Evolutionary conservation across 2,329 filamentous ascomycete species (phyloP).

Genomic region (Tolypocladium pustulatum): DNA sequence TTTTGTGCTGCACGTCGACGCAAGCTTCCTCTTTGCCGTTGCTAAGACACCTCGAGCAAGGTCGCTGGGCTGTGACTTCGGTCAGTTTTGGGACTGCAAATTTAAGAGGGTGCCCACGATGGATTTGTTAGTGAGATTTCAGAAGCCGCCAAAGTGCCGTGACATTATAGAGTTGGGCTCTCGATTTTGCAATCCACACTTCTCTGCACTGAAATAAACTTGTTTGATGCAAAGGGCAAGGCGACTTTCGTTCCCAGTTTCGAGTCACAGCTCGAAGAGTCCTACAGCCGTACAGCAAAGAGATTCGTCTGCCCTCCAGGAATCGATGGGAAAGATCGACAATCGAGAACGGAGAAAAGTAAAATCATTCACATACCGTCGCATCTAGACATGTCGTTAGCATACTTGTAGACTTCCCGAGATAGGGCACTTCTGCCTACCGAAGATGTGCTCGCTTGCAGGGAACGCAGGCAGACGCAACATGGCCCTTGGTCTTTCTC

Average conservation of each 20-base stretch:
- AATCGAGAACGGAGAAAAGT: not conserved
- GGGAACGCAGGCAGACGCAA: slow-evolving; percentile 75
- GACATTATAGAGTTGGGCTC: not conserved
- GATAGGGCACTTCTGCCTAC: slow-evolving; percentile 25
- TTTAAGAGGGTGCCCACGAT: not conserved
- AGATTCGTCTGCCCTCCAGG: not conserved
- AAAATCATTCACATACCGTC: slow-evolving; percentile 44
- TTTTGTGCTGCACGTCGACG: slow-evolving; percentile 78
- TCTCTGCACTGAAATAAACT: not conserved
- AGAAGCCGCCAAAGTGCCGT: no score
- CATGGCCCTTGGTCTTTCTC: slow-evolving; percentile 67
- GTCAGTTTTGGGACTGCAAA: slow-evolving; percentile 20
- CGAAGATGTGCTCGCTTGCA: slow-evolving; percentile 76
- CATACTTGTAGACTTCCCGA: not conserved
- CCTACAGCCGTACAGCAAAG: not conserved
- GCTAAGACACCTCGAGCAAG: slow-evolving; percentile 65
- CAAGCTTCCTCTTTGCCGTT: slow-evolving; percentile 75
- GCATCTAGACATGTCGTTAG: slow-evolving; percentile 32
- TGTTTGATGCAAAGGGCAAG: not conserved
- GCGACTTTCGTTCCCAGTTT: not conserved
- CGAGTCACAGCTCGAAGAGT: not conserved
- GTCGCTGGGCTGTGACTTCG: slow-evolving; percentile 50
- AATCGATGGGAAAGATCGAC: not conserved
- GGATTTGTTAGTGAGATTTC: not conserved
- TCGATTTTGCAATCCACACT: not conserved